These are phyloP conservation scores for Amanita rimosa DNA, from an alignment of 768 basidiomycete species.

Conservation along the genomic window DNA sequence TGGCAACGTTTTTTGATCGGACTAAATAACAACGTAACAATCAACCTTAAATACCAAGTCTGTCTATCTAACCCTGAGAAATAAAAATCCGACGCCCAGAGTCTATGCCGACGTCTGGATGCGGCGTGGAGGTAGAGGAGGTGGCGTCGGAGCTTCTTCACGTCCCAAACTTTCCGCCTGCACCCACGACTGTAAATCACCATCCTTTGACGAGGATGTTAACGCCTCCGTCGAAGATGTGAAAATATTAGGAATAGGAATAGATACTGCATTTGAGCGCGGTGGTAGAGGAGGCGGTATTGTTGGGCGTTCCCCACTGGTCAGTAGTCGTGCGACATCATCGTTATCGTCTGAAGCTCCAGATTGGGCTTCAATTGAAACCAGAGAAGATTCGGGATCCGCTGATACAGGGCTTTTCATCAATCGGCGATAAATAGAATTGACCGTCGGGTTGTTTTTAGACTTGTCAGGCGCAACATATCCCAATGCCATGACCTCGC, in stretches of 20 bases:
- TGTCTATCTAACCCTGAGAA: background rate
- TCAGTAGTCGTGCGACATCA: constrained; percentile 18
- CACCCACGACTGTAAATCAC: constrained; percentile 14
- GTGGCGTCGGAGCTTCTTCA: constrained; percentile 8
- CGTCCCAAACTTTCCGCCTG: constrained; percentile 1
- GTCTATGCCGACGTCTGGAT: constrained; percentile 13
- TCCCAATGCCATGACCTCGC: constrained; percentile 80
- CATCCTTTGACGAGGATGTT: constrained; percentile 39
- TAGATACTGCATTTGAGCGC: constrained; percentile 22
- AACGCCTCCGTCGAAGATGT: constrained; percentile 10
- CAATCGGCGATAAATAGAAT: constrained; percentile 54
- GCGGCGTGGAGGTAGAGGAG: constrained; percentile 19
- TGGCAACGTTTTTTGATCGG: no score
- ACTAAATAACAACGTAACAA: no score
- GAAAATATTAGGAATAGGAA: constrained; percentile 9
- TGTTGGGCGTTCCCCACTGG: constrained; percentile 6
- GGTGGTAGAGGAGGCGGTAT: constrained; percentile 27
- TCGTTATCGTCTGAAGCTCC: constrained; percentile 10
- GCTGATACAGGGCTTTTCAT: constrained; percentile 46
- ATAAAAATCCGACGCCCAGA: no score
- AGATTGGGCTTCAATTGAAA: constrained; percentile 8
- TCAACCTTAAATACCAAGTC: background rate
- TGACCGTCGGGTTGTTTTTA: constrained; percentile 44
- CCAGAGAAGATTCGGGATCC: constrained; percentile 10
- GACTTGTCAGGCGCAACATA: constrained; percentile 41